Evolutionary conservation across 2,329 filamentous ascomycete species (phyloP).

Genomic region (Sporothrix humicola): DNA sequence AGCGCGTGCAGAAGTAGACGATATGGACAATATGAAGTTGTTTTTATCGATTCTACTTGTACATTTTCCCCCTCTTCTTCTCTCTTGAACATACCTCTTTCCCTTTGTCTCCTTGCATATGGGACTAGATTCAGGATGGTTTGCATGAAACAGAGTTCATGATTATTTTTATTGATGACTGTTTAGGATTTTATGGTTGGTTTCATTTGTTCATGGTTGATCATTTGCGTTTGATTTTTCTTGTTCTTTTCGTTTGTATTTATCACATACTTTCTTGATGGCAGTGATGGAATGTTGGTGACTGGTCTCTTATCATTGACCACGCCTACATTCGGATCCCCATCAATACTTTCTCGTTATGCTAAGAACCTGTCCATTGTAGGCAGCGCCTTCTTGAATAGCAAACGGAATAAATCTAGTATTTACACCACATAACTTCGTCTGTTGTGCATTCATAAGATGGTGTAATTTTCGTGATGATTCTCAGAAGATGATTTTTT

Average conservation of each 20-base stretch:
- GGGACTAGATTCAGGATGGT: neutral
- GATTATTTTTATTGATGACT: neutral
- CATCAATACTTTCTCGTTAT: slow-evolving; percentile 16
- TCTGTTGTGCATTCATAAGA: neutral
- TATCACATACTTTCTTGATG: neutral
- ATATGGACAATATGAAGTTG: neutral
- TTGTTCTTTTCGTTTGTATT: neutral
- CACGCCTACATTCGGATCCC: slow-evolving; percentile 4
- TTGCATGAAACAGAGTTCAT: slow-evolving; percentile 4
- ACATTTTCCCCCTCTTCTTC: neutral
- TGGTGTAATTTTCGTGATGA: neutral
- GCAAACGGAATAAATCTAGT: slow-evolving; percentile 8
- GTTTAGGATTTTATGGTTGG: neutral
- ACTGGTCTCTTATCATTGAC: neutral
- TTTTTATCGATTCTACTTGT: neutral
- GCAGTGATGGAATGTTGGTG: slow-evolving; percentile 21
- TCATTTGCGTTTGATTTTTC: neutral
- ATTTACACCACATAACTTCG: neutral
- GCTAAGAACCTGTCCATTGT: slow-evolving; percentile 25
- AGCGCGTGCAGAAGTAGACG: slow-evolving; percentile 37
- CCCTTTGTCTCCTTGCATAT: neutral
- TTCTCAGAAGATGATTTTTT: no score
- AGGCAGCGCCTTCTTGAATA: slow-evolving; percentile 28
- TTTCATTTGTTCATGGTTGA: neutral
- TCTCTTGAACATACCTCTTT: slow-evolving; percentile 1